Evolutionary conservation across 2,329 filamentous ascomycete species (phyloP), one percentile per base, ranked within the genome.

Genomic region (Anthostomella pinea): DNA sequence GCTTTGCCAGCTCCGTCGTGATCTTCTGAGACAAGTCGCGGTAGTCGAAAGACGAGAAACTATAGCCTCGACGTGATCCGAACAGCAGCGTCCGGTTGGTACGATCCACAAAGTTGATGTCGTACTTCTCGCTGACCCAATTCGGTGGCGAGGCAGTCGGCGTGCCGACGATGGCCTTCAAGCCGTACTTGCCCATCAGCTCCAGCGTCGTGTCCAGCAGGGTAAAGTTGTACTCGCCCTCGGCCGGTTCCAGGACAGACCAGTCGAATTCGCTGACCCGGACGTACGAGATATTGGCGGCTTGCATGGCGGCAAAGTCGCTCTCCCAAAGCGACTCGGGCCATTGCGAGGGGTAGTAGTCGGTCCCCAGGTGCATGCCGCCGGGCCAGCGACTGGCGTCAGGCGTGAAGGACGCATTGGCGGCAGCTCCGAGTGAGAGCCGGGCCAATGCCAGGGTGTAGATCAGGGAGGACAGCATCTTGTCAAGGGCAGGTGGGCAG

Each of bases 271-370:
- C 49, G 28, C 47, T 52, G 30, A 52, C 28, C 15, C 49, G 47
- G 13, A 52, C 41, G 25, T 48, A 51, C 3, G 47, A 44, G 23
- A 52, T 38, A 18, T 51, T 52, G 13, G 43, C 39, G 14, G 46
- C 45, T 13, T 30, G 33, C 47, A 52, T 52, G 7, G 35, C 39
- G 8, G 47, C 35, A 5, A 52, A 43, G 23, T 52, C 49, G 5
- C 42, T 11, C 14, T 52, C 47, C 49, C 47, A 52, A 32, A 48
- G 38, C 5, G 33, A 40, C 30, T 48, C 47, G 2, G 49, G 47
- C 49, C 49, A 52, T 39, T 52, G 49, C 5, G 49, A 40, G 1
- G 49, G 47, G 24, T 52, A 52, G 33, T 48, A 52, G 33, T 52
- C 49, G 9, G 50, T 47, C 2, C 40, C 45, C 2, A 52, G 34